Base-by-base conservation (phyloP, 257 asterid species). In the Solanum corneliomulleri region DNA sequence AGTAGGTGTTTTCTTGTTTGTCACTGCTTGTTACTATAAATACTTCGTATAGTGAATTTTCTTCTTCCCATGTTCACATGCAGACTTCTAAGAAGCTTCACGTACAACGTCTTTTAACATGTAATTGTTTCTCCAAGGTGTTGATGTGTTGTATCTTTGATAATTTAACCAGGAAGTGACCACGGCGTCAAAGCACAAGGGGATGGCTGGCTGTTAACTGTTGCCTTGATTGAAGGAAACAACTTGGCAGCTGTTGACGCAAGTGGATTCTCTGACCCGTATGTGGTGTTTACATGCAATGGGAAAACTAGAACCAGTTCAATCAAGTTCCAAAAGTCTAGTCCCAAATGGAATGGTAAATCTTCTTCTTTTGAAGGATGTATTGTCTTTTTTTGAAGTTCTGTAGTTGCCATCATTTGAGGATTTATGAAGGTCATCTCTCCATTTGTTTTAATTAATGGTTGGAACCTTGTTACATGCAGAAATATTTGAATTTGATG, bases 401-500 rank as follows among this genome's bases (percentile, higher is more conserved):
- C 27, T 42, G 13, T 66, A 49, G 74, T 52, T 72, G 74, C 25
- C 25, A 10, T 80, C 44, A 49, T 86, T 71, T 86, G 10, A 86
- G 29, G 25, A 72, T 69, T 52, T 69, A n/a, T 21, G 72, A 60
- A 29, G 49, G 75, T 27, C 69, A 42, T 69, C 44, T 74, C 14
- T 45, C 69, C 62, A 20, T 74, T 86, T 81, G 84, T 66, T 89
- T 88, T 35, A 85, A 47, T 82, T 89, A 58, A 82, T 80, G 60
- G 85, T 71, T 85, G 64, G 85, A 39, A 86, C 37, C 14, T 75
- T 86, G 90, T 87, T 37, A 77, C 84, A 60, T 92, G 94, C 98
- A 97, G 99, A 97, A 90, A 95, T 97, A 88, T 97, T 96, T 89
- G 99, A 95, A 88, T 95, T 97, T 91, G 99, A 97, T 94, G 99